Conservation (phyloP, 2,329 filamentous ascomycete species). For the Onygenales sp. region DNA sequence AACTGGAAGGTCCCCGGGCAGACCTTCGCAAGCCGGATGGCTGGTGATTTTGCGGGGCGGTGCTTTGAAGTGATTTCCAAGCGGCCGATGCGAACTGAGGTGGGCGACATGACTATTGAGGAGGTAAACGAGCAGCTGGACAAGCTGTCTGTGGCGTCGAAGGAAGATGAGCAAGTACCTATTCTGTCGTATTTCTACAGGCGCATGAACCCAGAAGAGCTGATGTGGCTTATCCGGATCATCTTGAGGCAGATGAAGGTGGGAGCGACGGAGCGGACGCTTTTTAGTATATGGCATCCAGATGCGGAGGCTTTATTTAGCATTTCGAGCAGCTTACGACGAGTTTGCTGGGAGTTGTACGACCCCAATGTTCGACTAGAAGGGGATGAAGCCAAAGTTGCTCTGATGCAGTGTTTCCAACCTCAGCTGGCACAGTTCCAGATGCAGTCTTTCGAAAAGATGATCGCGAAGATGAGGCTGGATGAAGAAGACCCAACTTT, state of each 20-base stretch:
- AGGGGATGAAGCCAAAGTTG: slow-evolving; percentile 63
- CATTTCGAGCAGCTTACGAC: slow-evolving; percentile 77
- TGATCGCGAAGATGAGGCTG: slow-evolving; percentile 59
- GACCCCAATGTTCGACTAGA: slow-evolving; percentile 65
- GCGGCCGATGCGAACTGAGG: slow-evolving; percentile 62
- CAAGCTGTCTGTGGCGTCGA: slow-evolving; percentile 60
- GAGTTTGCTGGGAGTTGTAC: slow-evolving; percentile 89
- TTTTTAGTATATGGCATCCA: slow-evolving; percentile 74
- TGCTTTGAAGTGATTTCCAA: slow-evolving; percentile 83
- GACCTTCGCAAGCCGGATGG: slow-evolving; percentile 51
- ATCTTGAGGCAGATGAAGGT: slow-evolving; percentile 72
- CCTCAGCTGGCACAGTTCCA: slow-evolving; percentile 92
- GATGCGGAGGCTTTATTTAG: slow-evolving; percentile 73
- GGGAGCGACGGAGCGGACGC: slow-evolving; percentile 75
- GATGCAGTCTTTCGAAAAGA: slow-evolving; percentile 68
- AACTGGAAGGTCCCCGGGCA: slow-evolving; percentile 88
- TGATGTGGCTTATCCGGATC: slow-evolving; percentile 92
- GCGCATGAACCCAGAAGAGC: slow-evolving; percentile 84
- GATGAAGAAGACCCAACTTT: slow-evolving; percentile 66
- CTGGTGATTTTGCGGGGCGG: slow-evolving; percentile 84
- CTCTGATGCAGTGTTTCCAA: slow-evolving; percentile 90
- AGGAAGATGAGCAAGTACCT: slow-evolving; percentile 73
- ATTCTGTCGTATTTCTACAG: slow-evolving; percentile 80
- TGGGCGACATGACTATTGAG: slow-evolving; percentile 72
- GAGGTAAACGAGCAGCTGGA: slow-evolving; percentile 86